Evolutionary conservation across 1,284 basidiomycete genomes (phyloP).

Genomic region (Apiotrichum sp.): DNA sequence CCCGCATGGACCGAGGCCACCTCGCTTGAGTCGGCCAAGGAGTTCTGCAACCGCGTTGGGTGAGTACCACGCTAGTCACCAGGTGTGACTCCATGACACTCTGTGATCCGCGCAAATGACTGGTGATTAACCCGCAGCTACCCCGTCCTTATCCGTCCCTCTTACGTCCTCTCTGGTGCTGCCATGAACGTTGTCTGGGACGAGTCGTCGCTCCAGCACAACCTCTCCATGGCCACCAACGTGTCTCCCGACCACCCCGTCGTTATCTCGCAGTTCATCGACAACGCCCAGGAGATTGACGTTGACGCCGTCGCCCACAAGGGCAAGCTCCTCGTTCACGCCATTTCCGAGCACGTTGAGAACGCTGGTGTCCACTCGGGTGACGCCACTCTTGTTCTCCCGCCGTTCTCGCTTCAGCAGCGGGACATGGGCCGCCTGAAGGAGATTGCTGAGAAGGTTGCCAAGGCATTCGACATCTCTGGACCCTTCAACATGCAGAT

Average conservation of each 20-base stretch:
- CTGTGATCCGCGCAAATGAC: too few relatives aligned
- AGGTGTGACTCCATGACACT: too few relatives aligned
- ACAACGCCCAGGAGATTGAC: conserved; percentile 95
- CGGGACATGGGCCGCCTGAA: conserved; percentile 78
- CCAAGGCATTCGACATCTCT: conserved; percentile 88
- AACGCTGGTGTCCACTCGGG: conserved; percentile 99
- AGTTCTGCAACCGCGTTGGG: conserved; percentile 78
- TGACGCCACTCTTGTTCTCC: conserved; percentile 94
- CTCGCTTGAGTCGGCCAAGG: conserved; percentile 81
- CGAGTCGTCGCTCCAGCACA: conserved; percentile 80
- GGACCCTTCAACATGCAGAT: conserved; percentile 99
- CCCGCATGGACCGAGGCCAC: conserved; percentile 94
- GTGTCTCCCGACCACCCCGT: conserved; percentile 97
- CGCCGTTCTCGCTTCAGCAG: conserved; percentile 78
- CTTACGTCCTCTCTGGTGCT: conserved; percentile 95
- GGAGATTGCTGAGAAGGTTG: conserved; percentile 90
- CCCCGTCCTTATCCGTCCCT: conserved; percentile 91
- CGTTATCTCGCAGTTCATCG: conserved; percentile 98
- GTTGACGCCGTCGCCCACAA: conserved; percentile 95
- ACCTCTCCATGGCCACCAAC: conserved; percentile 86
- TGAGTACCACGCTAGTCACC: background rate
- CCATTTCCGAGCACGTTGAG: conserved; percentile 97
- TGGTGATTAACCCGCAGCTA: conserved; percentile 48
- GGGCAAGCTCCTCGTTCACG: conserved; percentile 90
- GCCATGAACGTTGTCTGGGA: conserved; percentile 99